Conservation (phyloP, 1,284 basidiomycete genomes). For the Sutorius eximius region DNA sequence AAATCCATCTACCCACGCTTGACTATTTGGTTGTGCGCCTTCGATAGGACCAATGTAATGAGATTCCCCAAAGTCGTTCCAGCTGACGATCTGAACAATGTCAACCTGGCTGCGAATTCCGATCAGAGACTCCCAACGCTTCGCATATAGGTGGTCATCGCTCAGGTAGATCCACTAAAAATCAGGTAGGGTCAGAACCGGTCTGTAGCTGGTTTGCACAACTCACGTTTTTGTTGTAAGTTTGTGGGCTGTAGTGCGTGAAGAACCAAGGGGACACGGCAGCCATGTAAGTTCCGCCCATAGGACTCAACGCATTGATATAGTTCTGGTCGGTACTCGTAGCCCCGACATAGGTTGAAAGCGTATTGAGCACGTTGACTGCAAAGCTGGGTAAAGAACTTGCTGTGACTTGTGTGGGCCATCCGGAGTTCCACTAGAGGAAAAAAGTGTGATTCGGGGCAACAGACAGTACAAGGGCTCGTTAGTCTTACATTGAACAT, state of each 20-base stretch:
- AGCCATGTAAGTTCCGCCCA: slow-evolving; percentile 35
- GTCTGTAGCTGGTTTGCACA: neutral
- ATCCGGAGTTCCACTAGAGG: slow-evolving; percentile 64
- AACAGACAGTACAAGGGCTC: neutral
- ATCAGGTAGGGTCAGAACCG: slow-evolving; percentile 4
- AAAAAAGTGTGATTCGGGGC: neutral
- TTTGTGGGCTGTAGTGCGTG: slow-evolving; percentile 66
- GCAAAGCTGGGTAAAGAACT: slow-evolving; percentile 37
- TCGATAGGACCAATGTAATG: slow-evolving; percentile 69
- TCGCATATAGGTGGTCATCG: slow-evolving; percentile 72
- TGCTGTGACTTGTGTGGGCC: slow-evolving; percentile 58
- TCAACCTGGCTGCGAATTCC: slow-evolving; percentile 58
- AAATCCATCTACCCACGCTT: slow-evolving; percentile 67
- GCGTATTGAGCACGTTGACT: slow-evolving; percentile 31
- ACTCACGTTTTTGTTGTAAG: slow-evolving; percentile 80
- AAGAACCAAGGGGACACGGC: slow-evolving; percentile 76
- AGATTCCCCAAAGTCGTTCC: slow-evolving; percentile 63
- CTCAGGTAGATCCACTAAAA: slow-evolving; percentile 59
- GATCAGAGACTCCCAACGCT: slow-evolving; percentile 75
- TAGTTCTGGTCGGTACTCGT: slow-evolving; percentile 51
- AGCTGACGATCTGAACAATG: slow-evolving; percentile 61
- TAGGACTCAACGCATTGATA: slow-evolving; percentile 38
- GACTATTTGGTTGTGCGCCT: slow-evolving; percentile 61
- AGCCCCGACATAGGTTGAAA: slow-evolving; percentile 45
- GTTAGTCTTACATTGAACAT: slow-evolving; percentile 52